Evolutionary conservation across 2,329 filamentous ascomycete species (phyloP), one percentile per base, ranked within the genome.

Genomic region (Botrytis aclada): DNA sequence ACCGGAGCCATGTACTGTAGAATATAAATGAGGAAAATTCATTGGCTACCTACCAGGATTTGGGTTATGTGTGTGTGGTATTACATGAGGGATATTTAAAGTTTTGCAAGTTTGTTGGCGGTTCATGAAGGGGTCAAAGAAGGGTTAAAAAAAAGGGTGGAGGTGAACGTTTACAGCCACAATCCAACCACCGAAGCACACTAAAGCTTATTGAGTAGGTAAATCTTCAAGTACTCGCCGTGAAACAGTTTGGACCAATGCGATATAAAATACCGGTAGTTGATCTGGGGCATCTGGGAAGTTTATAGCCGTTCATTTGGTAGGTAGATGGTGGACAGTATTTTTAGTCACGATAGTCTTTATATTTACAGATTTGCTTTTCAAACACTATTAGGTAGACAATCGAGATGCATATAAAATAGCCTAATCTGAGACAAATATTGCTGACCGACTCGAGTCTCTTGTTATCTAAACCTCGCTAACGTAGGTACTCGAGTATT

Each of bases 1-100:
- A 41, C 25, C 25, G 12, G 25, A 9, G 47, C 47, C 10, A 25
- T 54, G 47, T 54, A 54, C 22, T 62, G 22, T 60, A 32, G n/a
- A 51, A 62, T 29, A 16, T 34, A 29, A 51, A 60, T 32, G 56
- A 22, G 37, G 45, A 43, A 20, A 65, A 10, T 14, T 32, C 16
- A 25, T 18, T 29, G 29, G 18, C 16, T 41, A 32, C 37, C n/a
- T 69, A 37, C 41, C 25, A 25, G 47, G 39, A 32, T n/a, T 12
- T 16, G 37, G 47, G 18, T 25, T 41, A 25, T 41, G 65, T 32
- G 34, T 29, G 29, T 56, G 65, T 43, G n/a, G 47, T 56, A 69
- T 69, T 41, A 32, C n/a, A 41, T 69, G 65, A 69, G 65, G 65
- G 47, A 69, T 56, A 58, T 69, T 58, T 56, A 18, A 20, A 41